Percentiles rank a stretch among this genome's conserved stretches.
Conservation (phyloP, 129 eudicot genomes). For the Lactuca sativa region DNA sequence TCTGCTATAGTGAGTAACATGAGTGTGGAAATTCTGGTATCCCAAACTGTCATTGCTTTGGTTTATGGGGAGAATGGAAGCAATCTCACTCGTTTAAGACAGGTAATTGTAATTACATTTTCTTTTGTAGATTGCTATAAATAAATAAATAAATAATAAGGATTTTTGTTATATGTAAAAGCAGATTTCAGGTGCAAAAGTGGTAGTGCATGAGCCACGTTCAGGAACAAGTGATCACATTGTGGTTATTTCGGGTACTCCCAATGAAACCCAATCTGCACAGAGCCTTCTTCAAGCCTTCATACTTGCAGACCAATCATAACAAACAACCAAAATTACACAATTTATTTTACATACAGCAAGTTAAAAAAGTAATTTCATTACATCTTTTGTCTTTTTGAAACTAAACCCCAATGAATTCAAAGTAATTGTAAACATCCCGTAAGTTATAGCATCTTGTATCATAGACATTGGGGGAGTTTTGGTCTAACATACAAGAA, state of each 20-base stretch:
- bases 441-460: constrained; percentile 1
- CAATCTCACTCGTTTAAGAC: constrained; percentile 69
- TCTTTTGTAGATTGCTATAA: not conserved
- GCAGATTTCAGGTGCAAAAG: constrained; percentile 93
- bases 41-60: constrained; percentile 57
- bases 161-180: not conserved
- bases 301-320: constrained; percentile 59
- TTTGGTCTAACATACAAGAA: constrained; percentile 12
- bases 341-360: not conserved
- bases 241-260: constrained; percentile 77
- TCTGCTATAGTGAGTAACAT: constrained; percentile 64
- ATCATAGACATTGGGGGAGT: not conserved
- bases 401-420: not conserved
- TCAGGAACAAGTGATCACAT: constrained; percentile 60
- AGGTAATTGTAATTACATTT: constrained; percentile 34
- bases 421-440: constrained; percentile 2
- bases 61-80: constrained; percentile 74
- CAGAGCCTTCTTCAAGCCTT: constrained; percentile 95
- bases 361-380: constrained; percentile 4
- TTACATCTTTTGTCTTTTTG: constrained; percentile 5
- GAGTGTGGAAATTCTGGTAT: constrained; percentile 63
- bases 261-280: constrained; percentile 76
- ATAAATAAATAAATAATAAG: too few species aligned
- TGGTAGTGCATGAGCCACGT: constrained; percentile 49
- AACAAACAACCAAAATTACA: constrained; percentile 23